Evolutionary conservation across 2,329 filamentous ascomycete genomes (phyloP).

Genomic region (Tolypocladium endophyticum): DNA sequence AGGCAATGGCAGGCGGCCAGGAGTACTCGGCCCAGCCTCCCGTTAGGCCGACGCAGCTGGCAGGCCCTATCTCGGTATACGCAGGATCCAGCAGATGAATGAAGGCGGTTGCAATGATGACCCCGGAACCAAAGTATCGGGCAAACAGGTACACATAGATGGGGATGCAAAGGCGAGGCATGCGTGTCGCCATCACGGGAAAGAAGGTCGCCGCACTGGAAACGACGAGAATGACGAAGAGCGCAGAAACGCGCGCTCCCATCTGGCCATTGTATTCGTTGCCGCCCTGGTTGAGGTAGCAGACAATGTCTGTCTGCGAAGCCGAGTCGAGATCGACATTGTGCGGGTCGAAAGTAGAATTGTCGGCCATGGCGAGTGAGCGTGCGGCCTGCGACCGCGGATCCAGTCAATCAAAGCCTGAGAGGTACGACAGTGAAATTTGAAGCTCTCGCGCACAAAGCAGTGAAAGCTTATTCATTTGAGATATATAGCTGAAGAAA

Average conservation of each 20-base stretch:
- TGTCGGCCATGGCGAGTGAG: not conserved
- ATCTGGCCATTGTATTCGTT: not conserved
- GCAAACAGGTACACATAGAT: not conserved
- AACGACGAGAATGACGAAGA: not conserved
- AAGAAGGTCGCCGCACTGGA: not conserved
- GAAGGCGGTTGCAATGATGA: not conserved
- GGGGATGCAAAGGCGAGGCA: not conserved
- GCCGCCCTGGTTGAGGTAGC: not conserved
- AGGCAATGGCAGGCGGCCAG: conserved; percentile 41
- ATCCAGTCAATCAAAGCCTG: not conserved
- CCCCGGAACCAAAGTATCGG: not conserved
- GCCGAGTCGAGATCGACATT: not conserved
- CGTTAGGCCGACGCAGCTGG: conserved; percentile 32
- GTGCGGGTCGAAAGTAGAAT: not conserved
- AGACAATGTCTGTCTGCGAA: not conserved
- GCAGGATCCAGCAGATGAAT: not conserved
- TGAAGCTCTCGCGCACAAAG: not conserved
- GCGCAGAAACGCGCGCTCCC: not conserved
- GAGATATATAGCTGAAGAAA: not conserved
- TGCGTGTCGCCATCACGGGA: not conserved
- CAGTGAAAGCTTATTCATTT: not conserved
- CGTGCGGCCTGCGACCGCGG: not conserved
- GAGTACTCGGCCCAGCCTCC: conserved; percentile 38
- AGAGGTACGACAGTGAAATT: not conserved
- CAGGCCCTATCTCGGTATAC: conserved; percentile 17